These are phyloP conservation scores for Aureobasidium melanogenum DNA, from an alignment of 2,329 filamentous ascomycete genomes.

Conservation along the genomic window DNA sequence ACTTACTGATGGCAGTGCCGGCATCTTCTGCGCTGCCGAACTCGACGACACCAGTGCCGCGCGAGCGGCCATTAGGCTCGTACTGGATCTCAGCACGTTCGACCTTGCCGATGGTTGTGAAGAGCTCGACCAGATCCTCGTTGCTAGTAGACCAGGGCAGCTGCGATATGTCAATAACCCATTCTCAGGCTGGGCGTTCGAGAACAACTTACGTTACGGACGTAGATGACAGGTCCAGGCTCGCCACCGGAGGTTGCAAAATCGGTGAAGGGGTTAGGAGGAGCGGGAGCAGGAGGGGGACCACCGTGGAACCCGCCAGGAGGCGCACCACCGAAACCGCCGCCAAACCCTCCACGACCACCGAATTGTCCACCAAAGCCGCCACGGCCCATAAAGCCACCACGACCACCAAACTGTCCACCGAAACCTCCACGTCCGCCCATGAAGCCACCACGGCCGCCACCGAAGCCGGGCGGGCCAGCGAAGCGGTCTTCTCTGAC, in stretches of 20 bases:
- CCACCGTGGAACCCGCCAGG: constrained; percentile 39
- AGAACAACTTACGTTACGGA: constrained; percentile 73
- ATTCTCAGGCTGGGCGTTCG: constrained; percentile 16
- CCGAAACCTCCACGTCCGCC: constrained; percentile 25
- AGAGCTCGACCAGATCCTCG: constrained; percentile 90
- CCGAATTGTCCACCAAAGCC: constrained; percentile 43
- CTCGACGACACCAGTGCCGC: constrained; percentile 91
- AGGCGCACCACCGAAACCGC: constrained; percentile 23
- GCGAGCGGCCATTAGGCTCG: constrained; percentile 89
- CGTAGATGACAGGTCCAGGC: constrained; percentile 76
- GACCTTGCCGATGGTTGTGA: constrained; percentile 95
- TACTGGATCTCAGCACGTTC: constrained; percentile 99
- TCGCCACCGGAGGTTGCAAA: constrained; percentile 82
- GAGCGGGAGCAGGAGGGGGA: constrained; percentile 39
- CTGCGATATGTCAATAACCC: constrained; percentile 40
- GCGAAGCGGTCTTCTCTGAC: constrained; percentile 96
- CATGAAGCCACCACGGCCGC: constrained; percentile 31
- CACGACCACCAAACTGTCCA: constrained; percentile 29
- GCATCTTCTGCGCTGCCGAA: constrained; percentile 78
- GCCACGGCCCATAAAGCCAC: constrained; percentile 45
- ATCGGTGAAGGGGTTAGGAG: constrained; percentile 89
- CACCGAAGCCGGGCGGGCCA: constrained; percentile 39
- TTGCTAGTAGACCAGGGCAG: constrained; percentile 99
- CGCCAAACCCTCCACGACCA: constrained; percentile 31
- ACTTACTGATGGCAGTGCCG: constrained; percentile 73